Conservation (phyloP, 2,329 filamentous ascomycete genomes). For the Fusarium hostae region DNA sequence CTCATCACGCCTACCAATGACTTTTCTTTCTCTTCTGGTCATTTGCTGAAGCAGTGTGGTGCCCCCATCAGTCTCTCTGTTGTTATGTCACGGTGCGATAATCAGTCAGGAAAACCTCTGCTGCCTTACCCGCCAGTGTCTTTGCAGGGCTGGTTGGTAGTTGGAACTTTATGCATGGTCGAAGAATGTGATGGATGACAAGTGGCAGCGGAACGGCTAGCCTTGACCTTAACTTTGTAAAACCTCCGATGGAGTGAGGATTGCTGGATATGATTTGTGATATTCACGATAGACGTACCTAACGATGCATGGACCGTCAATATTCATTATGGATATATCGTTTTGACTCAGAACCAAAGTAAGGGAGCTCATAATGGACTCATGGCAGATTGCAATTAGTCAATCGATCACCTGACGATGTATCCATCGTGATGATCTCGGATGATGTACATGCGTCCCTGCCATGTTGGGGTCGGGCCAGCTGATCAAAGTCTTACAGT, state of each 20-base stretch:
- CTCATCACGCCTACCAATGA: no score
- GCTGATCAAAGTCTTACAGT: not conserved
- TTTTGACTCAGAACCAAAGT: not conserved
- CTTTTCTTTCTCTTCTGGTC: rapidly evolving
- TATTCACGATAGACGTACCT: not conserved
- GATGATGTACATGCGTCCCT: not conserved
- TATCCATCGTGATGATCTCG: not conserved
- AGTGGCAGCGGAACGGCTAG: not conserved
- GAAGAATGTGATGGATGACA: not conserved
- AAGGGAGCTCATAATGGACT: not conserved
- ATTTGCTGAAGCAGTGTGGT: not conserved
- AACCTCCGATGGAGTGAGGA: not conserved
- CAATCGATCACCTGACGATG: not conserved
- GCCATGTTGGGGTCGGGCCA: not conserved
- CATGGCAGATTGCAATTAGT: not conserved
- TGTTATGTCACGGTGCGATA: no score
- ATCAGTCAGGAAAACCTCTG: not conserved
- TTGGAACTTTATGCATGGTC: not conserved
- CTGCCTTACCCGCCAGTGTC: not conserved
- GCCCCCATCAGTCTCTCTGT: rapidly evolving
- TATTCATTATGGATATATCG: not conserved
- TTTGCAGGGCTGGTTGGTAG: not conserved
- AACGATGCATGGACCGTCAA: not conserved
- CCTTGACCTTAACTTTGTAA: not conserved
- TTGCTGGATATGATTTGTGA: not conserved